Percentiles rank a stretch among this genome's conserved stretches.
phyloP scores from a whole-genome alignment of 2,329 filamentous ascomycete genomes.

The Mycocentrospora acerina region DNA sequence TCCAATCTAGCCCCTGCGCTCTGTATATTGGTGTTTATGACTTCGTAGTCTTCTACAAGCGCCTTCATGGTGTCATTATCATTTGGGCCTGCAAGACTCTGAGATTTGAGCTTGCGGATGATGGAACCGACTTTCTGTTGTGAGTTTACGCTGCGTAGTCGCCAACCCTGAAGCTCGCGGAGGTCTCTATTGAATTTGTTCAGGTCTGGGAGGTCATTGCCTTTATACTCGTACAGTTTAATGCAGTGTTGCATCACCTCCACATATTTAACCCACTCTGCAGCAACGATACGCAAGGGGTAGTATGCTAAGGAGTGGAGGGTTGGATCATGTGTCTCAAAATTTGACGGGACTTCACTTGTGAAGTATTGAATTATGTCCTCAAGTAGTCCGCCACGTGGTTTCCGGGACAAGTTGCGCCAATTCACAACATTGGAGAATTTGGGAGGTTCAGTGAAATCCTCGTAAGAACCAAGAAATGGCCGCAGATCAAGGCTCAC shows the following conservation, averaged over 20 bases:
- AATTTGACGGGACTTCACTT: too few relatives aligned
- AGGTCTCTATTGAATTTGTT: constrained; percentile 20
- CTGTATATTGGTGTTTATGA: constrained; percentile 7
- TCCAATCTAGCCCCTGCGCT: constrained; percentile 11
- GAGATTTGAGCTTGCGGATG: constrained; percentile 6
- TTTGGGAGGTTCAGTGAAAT: constrained; percentile 8
- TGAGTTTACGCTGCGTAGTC: constrained; percentile 19
- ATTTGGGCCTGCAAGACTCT: not conserved
- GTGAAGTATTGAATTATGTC: constrained; percentile 11
- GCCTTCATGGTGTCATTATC: not conserved
- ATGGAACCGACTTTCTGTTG: constrained; percentile 12
- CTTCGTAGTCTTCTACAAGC: constrained; percentile 11
- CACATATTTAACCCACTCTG: constrained; percentile 27
- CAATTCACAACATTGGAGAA: constrained; percentile 2
- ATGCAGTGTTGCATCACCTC: constrained; percentile 23
- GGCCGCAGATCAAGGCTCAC: not conserved
- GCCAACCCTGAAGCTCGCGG: constrained; percentile 24
- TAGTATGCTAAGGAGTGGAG: constrained; percentile 18
- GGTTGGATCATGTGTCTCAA: too few relatives aligned
- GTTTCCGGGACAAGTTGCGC: not conserved
- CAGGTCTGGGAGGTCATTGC: constrained; percentile 8
- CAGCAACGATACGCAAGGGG: constrained; percentile 20
- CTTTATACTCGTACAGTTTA: constrained; percentile 23
- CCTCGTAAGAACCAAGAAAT: constrained; percentile 14
- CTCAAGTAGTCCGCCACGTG: constrained; percentile 8